These are phyloP conservation scores for Fraxinus excelsior DNA, from an alignment of 257 asterid species.

Conservation along the genomic window DNA sequence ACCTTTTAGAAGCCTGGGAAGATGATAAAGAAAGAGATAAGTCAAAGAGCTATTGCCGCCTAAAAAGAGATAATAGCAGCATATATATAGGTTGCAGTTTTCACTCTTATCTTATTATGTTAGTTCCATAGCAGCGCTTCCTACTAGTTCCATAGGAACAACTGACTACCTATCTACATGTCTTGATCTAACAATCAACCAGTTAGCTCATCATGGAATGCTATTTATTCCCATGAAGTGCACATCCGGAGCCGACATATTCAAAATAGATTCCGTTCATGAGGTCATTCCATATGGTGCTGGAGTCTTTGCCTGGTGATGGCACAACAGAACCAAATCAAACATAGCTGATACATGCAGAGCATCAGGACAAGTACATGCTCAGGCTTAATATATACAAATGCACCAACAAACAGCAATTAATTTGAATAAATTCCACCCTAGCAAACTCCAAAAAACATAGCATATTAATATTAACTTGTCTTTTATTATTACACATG, in stretches of 20 bases:
- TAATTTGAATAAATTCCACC: neutral
- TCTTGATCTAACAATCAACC: too few species aligned
- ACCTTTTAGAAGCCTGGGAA: too few species aligned
- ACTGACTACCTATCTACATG: too few species aligned
- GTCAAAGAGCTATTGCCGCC: too few species aligned
- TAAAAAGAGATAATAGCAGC: too few species aligned
- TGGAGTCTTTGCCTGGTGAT: neutral
- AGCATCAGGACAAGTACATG: neutral
- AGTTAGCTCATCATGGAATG: neutral
- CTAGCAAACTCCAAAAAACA: neutral
- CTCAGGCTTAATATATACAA: too few species aligned
- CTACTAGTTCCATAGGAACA: too few species aligned
- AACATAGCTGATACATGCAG: neutral
- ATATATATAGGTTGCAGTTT: too few species aligned
- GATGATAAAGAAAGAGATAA: too few species aligned
- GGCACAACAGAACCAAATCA: neutral
- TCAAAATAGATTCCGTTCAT: neutral
- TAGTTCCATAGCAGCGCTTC: too few species aligned
- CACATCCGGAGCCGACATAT: too few species aligned
- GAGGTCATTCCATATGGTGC: neutral
- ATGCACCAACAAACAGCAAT: neutral
- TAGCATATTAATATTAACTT: constrained; percentile 13
- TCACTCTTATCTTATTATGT: too few species aligned
- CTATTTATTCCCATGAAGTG: neutral
- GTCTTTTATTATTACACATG: neutral